Evolutionary conservation across 2,329 filamentous ascomycete species (phyloP), one percentile per base, ranked within the genome.

Genomic region (Penicillium polonicum): DNA sequence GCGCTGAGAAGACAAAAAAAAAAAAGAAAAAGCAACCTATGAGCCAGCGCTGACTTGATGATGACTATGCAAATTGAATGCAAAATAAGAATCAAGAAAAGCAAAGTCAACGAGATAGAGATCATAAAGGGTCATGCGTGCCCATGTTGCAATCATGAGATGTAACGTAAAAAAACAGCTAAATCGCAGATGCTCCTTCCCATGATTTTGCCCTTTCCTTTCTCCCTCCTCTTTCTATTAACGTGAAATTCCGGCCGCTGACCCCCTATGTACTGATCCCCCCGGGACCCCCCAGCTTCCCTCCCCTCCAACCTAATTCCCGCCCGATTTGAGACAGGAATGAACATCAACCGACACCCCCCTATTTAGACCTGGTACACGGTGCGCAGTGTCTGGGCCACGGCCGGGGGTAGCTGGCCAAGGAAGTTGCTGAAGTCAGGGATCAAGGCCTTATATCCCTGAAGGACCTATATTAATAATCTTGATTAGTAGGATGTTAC

Each of bases 391-490:
- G 74, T 77, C 64, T 76, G 72, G 31, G 72, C 65, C 55, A 77
- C 74, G 38, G 68, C 64, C n/a, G 68, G 59, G 45, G 75, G 70
- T 53, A 79, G 70, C 55, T 76, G 75, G 38, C 72, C 69, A 60
- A 79, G 70, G 68, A 79, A 79, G n/a, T 74, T 73, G 66, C 74
- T 73, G 61, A 79, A 79, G 60, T 77, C 69, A 61, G 77, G 77
- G 68, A 80, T 80, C 69, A 80, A 68, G 53, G 76, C 73, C 67
- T 76, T 76, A 61, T 80, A 80, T 29, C 78, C 77, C 70, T 78
- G 75, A 52, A 80, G 69, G 48, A 76, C 76, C 76, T 78, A 50
- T 31, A 23, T 13, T 50, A 9, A 45, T 19, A 4, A 12, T 42
- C 48, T 43, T 58, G 48, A 42, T 48, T 36, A 19, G n/a, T 38